phyloP scores from a whole-genome alignment of 305 asterid species.

The Fraxinus nigra region DNA sequence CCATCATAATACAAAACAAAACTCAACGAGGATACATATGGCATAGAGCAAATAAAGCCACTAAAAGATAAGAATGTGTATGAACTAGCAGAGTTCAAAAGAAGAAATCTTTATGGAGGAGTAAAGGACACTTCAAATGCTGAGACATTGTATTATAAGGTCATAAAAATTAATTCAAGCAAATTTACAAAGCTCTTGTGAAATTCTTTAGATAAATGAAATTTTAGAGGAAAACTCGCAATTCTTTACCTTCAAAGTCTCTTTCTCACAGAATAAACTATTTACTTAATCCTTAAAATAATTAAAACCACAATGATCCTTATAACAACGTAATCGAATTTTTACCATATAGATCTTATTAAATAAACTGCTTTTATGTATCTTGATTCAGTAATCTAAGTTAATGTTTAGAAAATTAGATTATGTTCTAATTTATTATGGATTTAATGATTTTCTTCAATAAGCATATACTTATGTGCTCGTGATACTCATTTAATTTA shows the following conservation, averaged over 20 bases:
- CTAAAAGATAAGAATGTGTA: not conserved
- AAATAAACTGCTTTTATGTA: too few relatives aligned
- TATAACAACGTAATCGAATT: too few relatives aligned
- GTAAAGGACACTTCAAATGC: not conserved
- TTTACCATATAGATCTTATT: not conserved
- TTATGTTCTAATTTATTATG: not conserved
- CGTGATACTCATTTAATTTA: not conserved
- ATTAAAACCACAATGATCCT: not conserved
- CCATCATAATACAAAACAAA: not conserved
- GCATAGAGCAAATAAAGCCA: not conserved
- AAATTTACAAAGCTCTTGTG: too few relatives aligned
- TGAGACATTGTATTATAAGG: not conserved
- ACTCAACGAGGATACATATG: not conserved
- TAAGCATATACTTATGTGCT: not conserved
- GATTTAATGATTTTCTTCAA: not conserved
- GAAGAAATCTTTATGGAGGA: not conserved
- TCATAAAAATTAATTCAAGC: too few relatives aligned
- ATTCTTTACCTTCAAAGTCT: not conserved
- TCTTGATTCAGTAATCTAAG: not conserved
- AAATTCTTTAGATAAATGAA: too few relatives aligned
- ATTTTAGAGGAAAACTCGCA: too few relatives aligned
- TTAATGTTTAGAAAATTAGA: not conserved
- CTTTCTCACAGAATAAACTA: not conserved
- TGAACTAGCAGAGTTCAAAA: not conserved
- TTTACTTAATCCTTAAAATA: not conserved